phyloP scores from a whole-genome alignment of 2,329 filamentous ascomycete species.

The Colletotrichum musicola region DNA sequence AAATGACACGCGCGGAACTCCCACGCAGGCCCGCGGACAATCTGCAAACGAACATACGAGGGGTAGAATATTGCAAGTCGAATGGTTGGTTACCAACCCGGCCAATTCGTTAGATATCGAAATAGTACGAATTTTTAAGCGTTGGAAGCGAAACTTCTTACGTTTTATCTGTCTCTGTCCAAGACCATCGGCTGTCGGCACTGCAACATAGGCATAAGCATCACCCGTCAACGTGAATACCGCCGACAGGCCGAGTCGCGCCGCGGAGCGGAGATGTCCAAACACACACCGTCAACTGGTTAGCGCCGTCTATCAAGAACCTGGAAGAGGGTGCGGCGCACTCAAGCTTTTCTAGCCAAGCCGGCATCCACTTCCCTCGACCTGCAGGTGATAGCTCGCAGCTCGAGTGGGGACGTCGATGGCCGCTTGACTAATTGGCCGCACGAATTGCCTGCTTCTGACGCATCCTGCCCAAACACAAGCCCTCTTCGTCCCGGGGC shows the following conservation, averaged over 20 bases:
- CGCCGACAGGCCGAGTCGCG: constrained; percentile 4
- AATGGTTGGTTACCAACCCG: constrained; percentile 16
- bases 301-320: background rate
- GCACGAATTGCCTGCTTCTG: constrained; percentile 12
- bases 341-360: constrained; percentile 34
- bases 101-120: constrained; percentile 21
- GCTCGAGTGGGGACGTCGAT: constrained; percentile 11
- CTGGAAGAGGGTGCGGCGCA: constrained; percentile 23
- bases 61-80: constrained; percentile 18
- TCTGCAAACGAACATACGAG: constrained; percentile 1
- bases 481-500: background rate
- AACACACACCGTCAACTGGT: background rate
- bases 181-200: constrained; percentile 23
- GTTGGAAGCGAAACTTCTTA: background rate
- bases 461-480: background rate
- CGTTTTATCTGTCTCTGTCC: constrained; percentile 12
- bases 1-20: background rate
- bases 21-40: constrained; percentile 20
- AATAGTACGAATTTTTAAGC: background rate
- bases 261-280: constrained; percentile 19
- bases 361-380: constrained; percentile 30
- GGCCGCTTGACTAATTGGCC: constrained; percentile 26
- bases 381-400: constrained; percentile 33
- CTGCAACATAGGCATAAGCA: background rate
- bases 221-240: background rate